phyloP scores from a whole-genome alignment of 805 yeast genomes.

The Barnettozyma wickerhamii region DNA sequence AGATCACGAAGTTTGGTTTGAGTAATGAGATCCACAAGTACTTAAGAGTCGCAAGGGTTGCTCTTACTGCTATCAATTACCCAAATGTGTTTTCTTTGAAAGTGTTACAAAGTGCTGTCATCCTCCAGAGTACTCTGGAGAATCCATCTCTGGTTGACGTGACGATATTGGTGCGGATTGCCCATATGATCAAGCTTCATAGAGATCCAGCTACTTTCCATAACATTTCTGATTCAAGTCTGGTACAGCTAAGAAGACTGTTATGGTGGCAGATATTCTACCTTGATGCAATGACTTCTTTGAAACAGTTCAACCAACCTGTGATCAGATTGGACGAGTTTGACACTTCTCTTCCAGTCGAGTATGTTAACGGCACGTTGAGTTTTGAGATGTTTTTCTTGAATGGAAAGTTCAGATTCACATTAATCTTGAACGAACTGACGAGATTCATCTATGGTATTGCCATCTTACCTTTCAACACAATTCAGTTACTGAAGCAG shows the following conservation, averaged over 20 bases:
- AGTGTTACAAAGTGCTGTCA: slow-evolving; percentile 43
- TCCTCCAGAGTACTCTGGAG: slow-evolving; percentile 48
- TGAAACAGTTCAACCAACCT: slow-evolving; percentile 52
- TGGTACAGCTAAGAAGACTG: slow-evolving; percentile 48
- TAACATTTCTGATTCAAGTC: slow-evolving; percentile 42
- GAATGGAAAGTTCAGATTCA: slow-evolving; percentile 50
- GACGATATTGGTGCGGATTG: slow-evolving; percentile 51
- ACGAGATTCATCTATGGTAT: slow-evolving; percentile 48
- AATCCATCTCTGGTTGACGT: slow-evolving; percentile 53
- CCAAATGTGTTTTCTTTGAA: slow-evolving; percentile 41
- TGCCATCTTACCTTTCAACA: slow-evolving; percentile 34
- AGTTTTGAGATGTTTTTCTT: slow-evolving; percentile 44
- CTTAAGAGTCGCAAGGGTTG: slow-evolving; percentile 45
- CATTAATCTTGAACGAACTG: slow-evolving; percentile 48
- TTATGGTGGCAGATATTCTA: slow-evolving; percentile 69
- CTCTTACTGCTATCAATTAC: slow-evolving; percentile 45
- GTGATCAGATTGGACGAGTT: slow-evolving; percentile 48
- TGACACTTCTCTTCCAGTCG: slow-evolving; percentile 54
- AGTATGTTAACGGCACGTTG: slow-evolving; percentile 33
- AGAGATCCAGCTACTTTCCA: slow-evolving; percentile 56
- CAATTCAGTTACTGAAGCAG: slow-evolving; percentile 40
- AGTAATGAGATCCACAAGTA: slow-evolving; percentile 45
- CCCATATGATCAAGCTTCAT: slow-evolving; percentile 51
- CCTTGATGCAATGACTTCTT: slow-evolving; percentile 51
- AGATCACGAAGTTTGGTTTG: slow-evolving; percentile 25